phyloP scores from a whole-genome alignment of 2,329 filamentous ascomycete species.

The Chrysoporthe puriensis region DNA sequence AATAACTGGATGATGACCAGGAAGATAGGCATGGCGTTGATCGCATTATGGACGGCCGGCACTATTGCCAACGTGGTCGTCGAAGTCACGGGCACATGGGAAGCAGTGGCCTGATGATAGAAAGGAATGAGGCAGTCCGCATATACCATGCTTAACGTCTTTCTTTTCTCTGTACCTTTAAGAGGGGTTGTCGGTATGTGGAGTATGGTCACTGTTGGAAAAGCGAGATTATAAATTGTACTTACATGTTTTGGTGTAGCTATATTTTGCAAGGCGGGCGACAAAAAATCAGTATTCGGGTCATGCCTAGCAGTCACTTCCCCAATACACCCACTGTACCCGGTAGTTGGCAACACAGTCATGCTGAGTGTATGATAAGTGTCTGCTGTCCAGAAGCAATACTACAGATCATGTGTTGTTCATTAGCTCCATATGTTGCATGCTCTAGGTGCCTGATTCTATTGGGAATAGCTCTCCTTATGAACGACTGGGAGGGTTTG shows the following conservation, averaged over 20 bases:
- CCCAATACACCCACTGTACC: too few relatives aligned
- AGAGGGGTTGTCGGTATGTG: not conserved
- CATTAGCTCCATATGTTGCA: too few relatives aligned
- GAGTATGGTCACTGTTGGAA: not conserved
- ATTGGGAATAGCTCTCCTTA: too few relatives aligned
- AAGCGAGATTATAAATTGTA: slow-evolving; percentile 6
- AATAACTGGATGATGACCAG: slow-evolving; percentile 86
- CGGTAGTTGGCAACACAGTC: too few relatives aligned
- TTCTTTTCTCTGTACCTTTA: not conserved
- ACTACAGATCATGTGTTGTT: too few relatives aligned
- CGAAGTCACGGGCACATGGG: slow-evolving; percentile 67
- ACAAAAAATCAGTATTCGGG: not conserved
- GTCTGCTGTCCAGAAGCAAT: too few relatives aligned
- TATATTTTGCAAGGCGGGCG: not conserved
- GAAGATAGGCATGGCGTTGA: slow-evolving; percentile 78
- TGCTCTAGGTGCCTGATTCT: too few relatives aligned
- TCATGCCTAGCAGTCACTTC: too few relatives aligned
- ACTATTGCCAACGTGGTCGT: slow-evolving; percentile 81
- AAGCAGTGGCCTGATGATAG: slow-evolving; percentile 38
- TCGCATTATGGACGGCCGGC: slow-evolving; percentile 79
- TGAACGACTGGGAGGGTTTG: too few relatives aligned
- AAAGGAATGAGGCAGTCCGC: not conserved
- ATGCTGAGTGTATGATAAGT: too few relatives aligned
- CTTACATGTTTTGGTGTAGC: not conserved
- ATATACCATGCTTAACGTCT: not conserved